These are phyloP conservation scores for Panellus pusillus DNA, from an alignment of 768 basidiomycete genomes.

Conservation along the genomic window DNA sequence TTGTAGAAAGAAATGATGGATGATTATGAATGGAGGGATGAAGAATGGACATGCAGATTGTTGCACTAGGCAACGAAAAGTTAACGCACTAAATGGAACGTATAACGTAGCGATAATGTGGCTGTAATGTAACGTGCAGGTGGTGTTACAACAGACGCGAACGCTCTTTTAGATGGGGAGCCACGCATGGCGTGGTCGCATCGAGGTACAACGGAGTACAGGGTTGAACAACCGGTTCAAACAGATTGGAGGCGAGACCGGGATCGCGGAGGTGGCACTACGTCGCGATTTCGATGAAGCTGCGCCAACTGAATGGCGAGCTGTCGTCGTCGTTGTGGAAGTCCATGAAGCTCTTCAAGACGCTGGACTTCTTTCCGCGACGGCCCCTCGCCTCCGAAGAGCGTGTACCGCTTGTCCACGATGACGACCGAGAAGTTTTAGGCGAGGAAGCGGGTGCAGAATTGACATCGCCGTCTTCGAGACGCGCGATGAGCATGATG, in stretches of 20 bases:
- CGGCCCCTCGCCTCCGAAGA: conserved; percentile 17
- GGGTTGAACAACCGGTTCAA: conserved; percentile 6
- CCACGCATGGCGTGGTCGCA: background rate
- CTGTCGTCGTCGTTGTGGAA: conserved; percentile 40
- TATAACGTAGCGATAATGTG: conserved; percentile 7
- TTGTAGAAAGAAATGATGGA: background rate
- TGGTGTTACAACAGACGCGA: conserved; percentile 13
- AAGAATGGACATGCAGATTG: background rate
- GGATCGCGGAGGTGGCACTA: background rate
- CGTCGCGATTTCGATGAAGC: conserved; percentile 44
- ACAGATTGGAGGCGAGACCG: conserved; percentile 6
- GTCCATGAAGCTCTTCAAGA: conserved; percentile 49
- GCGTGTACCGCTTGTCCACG: conserved; percentile 10
- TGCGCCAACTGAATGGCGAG: conserved; percentile 43
- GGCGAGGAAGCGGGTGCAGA: conserved; percentile 2
- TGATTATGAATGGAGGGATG: background rate
- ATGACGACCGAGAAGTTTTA: conserved; percentile 1
- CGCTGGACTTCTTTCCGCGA: conserved; percentile 43
- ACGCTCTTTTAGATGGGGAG: conserved; percentile 6
- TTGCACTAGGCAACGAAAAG: background rate
- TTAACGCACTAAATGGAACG: conserved; percentile 2
- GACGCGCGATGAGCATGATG: conserved; percentile 16
- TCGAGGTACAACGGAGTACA: conserved; percentile 2
- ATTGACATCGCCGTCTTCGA: conserved; percentile 14
- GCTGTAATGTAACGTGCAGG: background rate